phyloP scores from a whole-genome alignment of 305 asterid species.

The Solanum hybrid region DNA sequence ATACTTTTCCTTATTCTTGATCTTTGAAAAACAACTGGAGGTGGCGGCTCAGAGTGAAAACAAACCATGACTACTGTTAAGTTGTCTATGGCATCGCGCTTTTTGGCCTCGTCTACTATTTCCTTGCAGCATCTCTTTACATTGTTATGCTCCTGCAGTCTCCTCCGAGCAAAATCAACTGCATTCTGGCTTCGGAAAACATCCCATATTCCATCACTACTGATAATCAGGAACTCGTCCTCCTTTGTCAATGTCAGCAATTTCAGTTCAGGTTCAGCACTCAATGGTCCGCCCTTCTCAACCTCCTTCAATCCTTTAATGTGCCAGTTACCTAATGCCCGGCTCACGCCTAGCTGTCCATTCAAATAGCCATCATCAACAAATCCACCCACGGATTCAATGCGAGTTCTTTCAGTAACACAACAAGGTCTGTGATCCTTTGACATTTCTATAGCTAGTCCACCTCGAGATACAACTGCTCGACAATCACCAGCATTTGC shows the following conservation, averaged over 20 bases:
- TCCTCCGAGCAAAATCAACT: conserved; percentile 65
- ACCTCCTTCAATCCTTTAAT: conserved; percentile 66
- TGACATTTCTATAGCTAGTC: conserved; percentile 78
- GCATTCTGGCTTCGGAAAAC: conserved; percentile 79
- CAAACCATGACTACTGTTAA: conserved; percentile 71
- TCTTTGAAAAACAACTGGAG: conserved; percentile 33
- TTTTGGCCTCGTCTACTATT: conserved; percentile 69
- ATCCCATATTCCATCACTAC: conserved; percentile 88
- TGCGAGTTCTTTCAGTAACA: conserved; percentile 41
- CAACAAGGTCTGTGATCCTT: conserved; percentile 71
- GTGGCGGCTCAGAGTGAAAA: conserved; percentile 70
- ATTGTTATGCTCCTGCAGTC: conserved; percentile 73
- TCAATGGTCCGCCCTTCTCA: conserved; percentile 57
- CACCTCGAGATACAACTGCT: conserved; percentile 69
- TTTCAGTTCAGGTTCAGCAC: conserved; percentile 86
- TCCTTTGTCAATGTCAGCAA: conserved; percentile 54
- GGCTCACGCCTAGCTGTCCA: conserved; percentile 63
- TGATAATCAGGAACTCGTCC: conserved; percentile 82
- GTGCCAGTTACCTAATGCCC: conserved; percentile 92
- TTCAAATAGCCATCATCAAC: conserved; percentile 67
- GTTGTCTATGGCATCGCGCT: conserved; percentile 64
- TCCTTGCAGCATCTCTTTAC: conserved; percentile 73
- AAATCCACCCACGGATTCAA: conserved; percentile 74
- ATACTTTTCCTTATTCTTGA: conserved; percentile 56
- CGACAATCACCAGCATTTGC: conserved; percentile 91